Conservation (phyloP, 345 rosid genomes). For the Euphorbia pulcherrima region DNA sequence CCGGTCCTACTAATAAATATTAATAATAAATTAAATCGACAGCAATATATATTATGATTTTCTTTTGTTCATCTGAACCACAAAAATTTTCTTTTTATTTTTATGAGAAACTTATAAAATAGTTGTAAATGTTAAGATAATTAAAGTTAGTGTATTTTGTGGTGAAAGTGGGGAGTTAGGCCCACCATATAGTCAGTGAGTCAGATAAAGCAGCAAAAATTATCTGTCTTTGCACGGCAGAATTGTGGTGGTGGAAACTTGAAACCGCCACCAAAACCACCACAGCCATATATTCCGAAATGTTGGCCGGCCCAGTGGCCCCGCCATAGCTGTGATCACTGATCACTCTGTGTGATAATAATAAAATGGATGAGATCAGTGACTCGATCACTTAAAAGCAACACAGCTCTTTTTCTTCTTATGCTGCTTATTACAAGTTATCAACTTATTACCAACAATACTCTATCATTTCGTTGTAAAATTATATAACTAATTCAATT, state of each 20-base stretch:
- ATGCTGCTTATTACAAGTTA: too few relatives aligned
- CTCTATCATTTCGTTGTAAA: too few relatives aligned
- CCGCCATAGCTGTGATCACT: background rate
- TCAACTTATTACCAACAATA: too few relatives aligned
- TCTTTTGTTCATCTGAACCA: background rate
- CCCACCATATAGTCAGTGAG: background rate
- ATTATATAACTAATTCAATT: too few relatives aligned
- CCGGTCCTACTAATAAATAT: background rate
- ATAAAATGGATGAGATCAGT: background rate
- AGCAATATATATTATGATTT: background rate
- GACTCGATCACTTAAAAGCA: constrained; percentile 10
- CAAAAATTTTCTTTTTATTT: background rate
- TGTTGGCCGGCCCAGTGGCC: background rate
- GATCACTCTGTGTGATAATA: background rate
- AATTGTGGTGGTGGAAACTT: constrained; percentile 4
- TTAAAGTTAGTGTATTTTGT: too few relatives aligned
- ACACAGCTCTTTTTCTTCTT: too few relatives aligned
- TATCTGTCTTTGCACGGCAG: constrained; percentile 2
- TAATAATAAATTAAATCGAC: background rate
- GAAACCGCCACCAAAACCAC: constrained; percentile 1
- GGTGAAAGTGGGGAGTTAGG: too few relatives aligned
- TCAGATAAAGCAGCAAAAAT: too few relatives aligned
- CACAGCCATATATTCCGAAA: background rate
- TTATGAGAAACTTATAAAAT: too few relatives aligned
- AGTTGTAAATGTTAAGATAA: too few relatives aligned